Evolutionary conservation across 768 basidiomycete species (phyloP).

Genomic region (Podaxis sp.): DNA sequence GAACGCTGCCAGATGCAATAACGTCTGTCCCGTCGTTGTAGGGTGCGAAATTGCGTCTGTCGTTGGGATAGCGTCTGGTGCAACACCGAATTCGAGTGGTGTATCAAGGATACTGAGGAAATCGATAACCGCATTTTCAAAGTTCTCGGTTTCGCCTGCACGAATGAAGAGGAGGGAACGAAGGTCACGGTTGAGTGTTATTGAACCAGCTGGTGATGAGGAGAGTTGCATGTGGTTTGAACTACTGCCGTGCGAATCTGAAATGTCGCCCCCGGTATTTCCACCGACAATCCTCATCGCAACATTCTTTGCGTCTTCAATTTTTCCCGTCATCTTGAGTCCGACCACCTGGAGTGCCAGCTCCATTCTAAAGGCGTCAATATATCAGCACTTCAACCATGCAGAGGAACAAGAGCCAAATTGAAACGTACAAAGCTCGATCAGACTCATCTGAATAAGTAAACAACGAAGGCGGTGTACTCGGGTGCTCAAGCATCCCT

Average conservation of each 20-base stretch:
- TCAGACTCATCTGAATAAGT: constrained; percentile 92
- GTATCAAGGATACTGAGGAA: constrained; percentile 80
- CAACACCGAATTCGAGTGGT: constrained; percentile 41
- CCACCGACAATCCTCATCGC: constrained; percentile 87
- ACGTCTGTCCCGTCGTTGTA: constrained; percentile 75
- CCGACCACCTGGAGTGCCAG: constrained; percentile 94
- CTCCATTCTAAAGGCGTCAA: constrained; percentile 69
- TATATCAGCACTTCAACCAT: constrained; percentile 14
- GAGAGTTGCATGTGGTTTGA: constrained; percentile 57
- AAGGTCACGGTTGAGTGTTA: constrained; percentile 41
- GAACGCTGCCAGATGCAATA: constrained; percentile 85
- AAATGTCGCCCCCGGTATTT: constrained; percentile 55
- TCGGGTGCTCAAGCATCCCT: constrained; percentile 55
- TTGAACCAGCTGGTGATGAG: constrained; percentile 33
- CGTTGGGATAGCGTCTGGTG: constrained; percentile 42
- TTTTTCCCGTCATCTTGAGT: constrained; percentile 93
- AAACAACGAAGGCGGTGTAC: constrained; percentile 63
- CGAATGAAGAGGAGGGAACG: constrained; percentile 57
- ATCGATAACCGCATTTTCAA: constrained; percentile 76
- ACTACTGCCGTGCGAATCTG: constrained; percentile 35
- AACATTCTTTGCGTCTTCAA: constrained; percentile 90
- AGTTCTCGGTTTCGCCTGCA: constrained; percentile 55
- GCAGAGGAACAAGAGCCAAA: neutral
- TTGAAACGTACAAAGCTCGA: constrained; percentile 63
- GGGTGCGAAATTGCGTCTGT: constrained; percentile 66